phyloP scores from a whole-genome alignment of 768 basidiomycete species.

The Tubosaeta brunneosetosa region DNA sequence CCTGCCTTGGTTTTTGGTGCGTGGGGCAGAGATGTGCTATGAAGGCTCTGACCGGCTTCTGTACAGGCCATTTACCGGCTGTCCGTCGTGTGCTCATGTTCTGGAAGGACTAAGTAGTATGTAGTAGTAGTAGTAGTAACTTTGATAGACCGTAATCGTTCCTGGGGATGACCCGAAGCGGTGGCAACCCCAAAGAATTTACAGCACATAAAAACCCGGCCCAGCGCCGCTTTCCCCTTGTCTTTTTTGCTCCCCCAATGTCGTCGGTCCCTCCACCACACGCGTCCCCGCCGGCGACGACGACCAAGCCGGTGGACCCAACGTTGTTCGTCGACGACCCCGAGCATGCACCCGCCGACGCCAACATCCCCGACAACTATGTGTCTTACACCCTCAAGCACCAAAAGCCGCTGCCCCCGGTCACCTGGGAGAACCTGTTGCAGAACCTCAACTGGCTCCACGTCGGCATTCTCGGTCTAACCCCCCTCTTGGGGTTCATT shows the following conservation, averaged over 20 bases:
- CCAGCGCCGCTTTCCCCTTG: neutral
- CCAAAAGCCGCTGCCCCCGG: slow-evolving; percentile 62
- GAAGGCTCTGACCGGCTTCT: slow-evolving; percentile 1
- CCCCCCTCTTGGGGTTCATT: slow-evolving; percentile 68
- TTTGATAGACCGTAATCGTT: too few relatives aligned
- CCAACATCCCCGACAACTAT: slow-evolving; percentile 77
- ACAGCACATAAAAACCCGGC: slow-evolving; percentile 21
- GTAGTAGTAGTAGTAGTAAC: neutral
- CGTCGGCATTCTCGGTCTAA: slow-evolving; percentile 64
- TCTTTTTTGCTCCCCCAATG: slow-evolving; percentile 18
- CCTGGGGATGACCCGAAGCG: slow-evolving; percentile 4
- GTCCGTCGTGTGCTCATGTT: slow-evolving; percentile 37
- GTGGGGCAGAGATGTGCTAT: neutral
- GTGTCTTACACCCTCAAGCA: slow-evolving; percentile 70
- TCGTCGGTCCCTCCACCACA: slow-evolving; percentile 23
- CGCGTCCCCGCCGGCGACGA: slow-evolving; percentile 15
- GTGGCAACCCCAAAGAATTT: slow-evolving; percentile 36
- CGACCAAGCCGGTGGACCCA: slow-evolving; percentile 1
- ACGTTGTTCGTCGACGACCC: slow-evolving; percentile 22
- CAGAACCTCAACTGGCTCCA: slow-evolving; percentile 76
- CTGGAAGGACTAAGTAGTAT: slow-evolving; percentile 23
- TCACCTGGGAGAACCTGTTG: slow-evolving; percentile 53
- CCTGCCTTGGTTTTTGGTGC: slow-evolving; percentile 53
- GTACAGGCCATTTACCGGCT: slow-evolving; percentile 34
- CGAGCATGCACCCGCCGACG: slow-evolving; percentile 40